Conservation (phyloP, 352 stramenopile species). For the Phytophthora ohioensis region DNA sequence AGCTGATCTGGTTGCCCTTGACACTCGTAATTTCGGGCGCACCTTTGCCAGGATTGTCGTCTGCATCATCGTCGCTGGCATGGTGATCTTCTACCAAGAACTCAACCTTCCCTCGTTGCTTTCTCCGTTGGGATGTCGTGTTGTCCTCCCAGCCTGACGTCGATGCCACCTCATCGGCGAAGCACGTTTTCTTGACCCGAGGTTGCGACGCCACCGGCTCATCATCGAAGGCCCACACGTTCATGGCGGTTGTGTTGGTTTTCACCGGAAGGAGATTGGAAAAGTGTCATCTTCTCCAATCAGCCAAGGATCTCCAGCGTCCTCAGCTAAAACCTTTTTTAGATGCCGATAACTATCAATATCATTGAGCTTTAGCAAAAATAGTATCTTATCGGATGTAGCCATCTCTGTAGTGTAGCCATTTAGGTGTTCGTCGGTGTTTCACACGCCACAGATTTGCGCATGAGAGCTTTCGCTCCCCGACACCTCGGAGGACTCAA, state of each 20-base stretch:
- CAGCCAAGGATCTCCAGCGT: neutral
- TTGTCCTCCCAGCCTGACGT: slow-evolving; percentile 19
- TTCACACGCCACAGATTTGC: neutral
- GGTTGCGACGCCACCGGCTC: slow-evolving; percentile 16
- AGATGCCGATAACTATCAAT: slow-evolving; percentile 30
- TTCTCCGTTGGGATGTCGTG: slow-evolving; percentile 23
- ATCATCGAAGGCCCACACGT: slow-evolving; percentile 33
- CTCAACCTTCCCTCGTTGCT: slow-evolving; percentile 30
- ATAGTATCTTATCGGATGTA: slow-evolving; percentile 27
- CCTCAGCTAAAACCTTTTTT: slow-evolving; percentile 12
- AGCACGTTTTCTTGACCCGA: slow-evolving; percentile 24
- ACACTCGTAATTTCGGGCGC: slow-evolving; percentile 4
- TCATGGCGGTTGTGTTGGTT: slow-evolving; percentile 22
- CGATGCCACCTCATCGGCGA: slow-evolving; percentile 25
- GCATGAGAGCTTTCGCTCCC: neutral
- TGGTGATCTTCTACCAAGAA: slow-evolving; percentile 37
- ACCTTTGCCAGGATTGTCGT: slow-evolving; percentile 8
- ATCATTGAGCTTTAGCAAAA: slow-evolving; percentile 22
- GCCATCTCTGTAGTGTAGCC: neutral
- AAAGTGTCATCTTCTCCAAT: slow-evolving; percentile 16
- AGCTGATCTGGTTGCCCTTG: slow-evolving; percentile 44
- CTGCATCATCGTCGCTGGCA: slow-evolving; percentile 22
- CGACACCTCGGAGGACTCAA: slow-evolving; percentile 11
- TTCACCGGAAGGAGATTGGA: slow-evolving; percentile 14
- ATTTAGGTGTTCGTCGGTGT: slow-evolving; percentile 20